A percentile compares a stretch with the other conserved stretches of the same genome.
Evolutionary conservation across 2,329 filamentous ascomycete species (phyloP).

Genomic region (Fusarium armeniacum): DNA sequence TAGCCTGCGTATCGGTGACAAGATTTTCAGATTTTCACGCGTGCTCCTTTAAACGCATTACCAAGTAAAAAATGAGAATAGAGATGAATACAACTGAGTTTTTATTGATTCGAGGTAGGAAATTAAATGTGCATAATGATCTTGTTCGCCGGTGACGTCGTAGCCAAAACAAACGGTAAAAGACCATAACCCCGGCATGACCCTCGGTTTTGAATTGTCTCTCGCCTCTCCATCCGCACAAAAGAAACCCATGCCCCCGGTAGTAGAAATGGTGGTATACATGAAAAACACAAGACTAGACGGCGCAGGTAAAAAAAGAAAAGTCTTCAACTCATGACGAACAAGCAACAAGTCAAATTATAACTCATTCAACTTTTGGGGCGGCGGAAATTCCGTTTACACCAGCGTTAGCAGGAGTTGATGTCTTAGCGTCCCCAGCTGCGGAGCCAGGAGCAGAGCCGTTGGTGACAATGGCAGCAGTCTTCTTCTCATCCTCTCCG

Average conservation of each 20-base stretch:
- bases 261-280: constrained; percentile 43
- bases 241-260: constrained; percentile 39
- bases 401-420: constrained; percentile 61
- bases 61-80: not conserved
- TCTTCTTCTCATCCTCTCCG: constrained; percentile 84
- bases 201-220: constrained; percentile 41
- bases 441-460: constrained; percentile 62
- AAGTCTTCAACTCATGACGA: constrained; percentile 47
- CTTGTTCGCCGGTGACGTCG: constrained; percentile 49
- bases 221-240: constrained; percentile 40
- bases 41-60: not conserved
- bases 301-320: constrained; percentile 39
- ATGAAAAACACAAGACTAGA: constrained; percentile 43
- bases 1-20: not conserved
- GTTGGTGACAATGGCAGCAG: constrained; percentile 58
- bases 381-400: constrained; percentile 61
- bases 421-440: constrained; percentile 66
- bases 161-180: constrained; percentile 51
- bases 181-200: constrained; percentile 34
- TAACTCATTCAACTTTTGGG: constrained; percentile 63
- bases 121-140: constrained; percentile 45
- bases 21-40: not conserved
- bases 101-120: constrained; percentile 43
- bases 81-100: constrained; percentile 14
- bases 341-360: constrained; percentile 24